Evolutionary conservation across 2,329 filamentous ascomycete genomes (phyloP).

Genomic region (Alternaria panax): DNA sequence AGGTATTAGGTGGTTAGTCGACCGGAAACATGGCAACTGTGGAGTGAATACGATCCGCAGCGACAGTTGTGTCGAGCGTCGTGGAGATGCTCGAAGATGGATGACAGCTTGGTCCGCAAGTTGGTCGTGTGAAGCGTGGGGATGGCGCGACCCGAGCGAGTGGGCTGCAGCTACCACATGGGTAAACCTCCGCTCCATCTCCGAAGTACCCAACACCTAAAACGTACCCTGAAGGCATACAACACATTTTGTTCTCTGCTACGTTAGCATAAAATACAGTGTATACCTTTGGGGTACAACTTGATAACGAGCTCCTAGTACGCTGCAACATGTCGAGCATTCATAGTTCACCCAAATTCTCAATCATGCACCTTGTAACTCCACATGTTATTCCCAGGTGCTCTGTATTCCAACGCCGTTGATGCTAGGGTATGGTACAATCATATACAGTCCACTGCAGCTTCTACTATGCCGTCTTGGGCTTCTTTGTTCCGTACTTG

Average conservation of each 20-base stretch:
- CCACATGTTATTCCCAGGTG: not conserved
- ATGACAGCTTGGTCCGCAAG: conserved; percentile 8
- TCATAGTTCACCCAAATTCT: not conserved
- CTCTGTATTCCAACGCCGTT: conserved; percentile 27
- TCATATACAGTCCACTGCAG: conserved; percentile 20
- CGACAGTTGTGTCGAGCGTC: not conserved
- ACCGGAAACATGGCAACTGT: conserved; percentile 7
- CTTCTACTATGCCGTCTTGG: conserved; percentile 65
- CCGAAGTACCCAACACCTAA: not conserved
- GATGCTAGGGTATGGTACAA: conserved; percentile 39
- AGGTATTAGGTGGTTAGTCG: not conserved
- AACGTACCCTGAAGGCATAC: not conserved
- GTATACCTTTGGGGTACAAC: not conserved
- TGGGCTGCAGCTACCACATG: conserved; percentile 1
- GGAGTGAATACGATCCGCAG: not conserved
- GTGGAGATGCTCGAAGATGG: not conserved
- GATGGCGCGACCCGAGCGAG: conserved; percentile 15
- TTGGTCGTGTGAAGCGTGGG: conserved; percentile 13
- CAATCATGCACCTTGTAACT: not conserved
- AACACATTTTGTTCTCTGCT: not conserved
- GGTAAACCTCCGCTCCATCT: conserved; percentile 7
- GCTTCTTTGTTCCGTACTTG: conserved; percentile 99
- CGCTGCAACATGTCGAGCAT: not conserved
- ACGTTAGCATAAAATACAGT: not conserved
- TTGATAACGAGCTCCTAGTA: not conserved